phyloP scores from a whole-genome alignment of 129 eudicot species.

The carrot (Daucus carota) region DH1_v3.0 NC_030389.2:31131001-31131500 shows the following conservation, averaged over 20 bases:
- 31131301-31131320: background rate
- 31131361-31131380: background rate
- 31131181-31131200: no score
- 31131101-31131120: no score
- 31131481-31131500: no score
- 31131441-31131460: no score
- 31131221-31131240: background rate
- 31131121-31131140: no score
- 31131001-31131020: constrained; percentile 48
- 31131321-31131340: no score
- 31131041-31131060: constrained; percentile 35
- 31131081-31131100: background rate
- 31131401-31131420: no score
- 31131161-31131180: no score
- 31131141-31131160: no score
- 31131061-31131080: background rate
- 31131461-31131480: no score
- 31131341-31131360: background rate
- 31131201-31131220: no score
- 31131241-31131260: background rate
- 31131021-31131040: constrained; percentile 57
- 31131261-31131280: background rate
- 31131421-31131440: no score
- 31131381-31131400: background rate
- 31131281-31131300: background rate